These are phyloP conservation scores for Pluteus cervinus DNA, from an alignment of 768 basidiomycete species.

Conservation along the genomic window DNA sequence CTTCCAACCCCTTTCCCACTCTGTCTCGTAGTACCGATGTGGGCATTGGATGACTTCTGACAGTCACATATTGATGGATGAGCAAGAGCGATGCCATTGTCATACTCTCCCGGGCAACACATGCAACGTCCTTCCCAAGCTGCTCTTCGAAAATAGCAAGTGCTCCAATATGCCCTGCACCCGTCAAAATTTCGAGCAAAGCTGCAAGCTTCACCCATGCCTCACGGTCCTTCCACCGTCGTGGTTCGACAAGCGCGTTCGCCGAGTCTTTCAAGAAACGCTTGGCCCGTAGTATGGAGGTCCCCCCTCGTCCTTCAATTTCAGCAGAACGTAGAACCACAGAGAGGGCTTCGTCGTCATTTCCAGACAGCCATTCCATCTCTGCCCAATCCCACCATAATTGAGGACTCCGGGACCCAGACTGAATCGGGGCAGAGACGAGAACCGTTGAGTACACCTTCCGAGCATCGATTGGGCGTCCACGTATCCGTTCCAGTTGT, in stretches of 20 bases:
- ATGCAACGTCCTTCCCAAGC: conserved; percentile 17
- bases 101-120: conserved; percentile 45
- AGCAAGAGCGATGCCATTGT: conserved; percentile 49
- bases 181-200: conserved; percentile 56
- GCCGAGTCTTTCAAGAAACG: conserved; percentile 53
- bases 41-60: conserved; percentile 51
- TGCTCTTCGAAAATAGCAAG: conserved; percentile 35
- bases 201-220: conserved; percentile 63
- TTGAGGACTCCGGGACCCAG: conserved; percentile 30
- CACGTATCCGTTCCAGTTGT: conserved; percentile 62
- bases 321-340: conserved; percentile 51
- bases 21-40: conserved; percentile 55
- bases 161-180: conserved; percentile 32
- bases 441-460: conserved; percentile 74
- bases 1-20: conserved; percentile 44
- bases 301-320: conserved; percentile 44
- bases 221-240: conserved; percentile 50
- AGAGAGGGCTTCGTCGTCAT: conserved; percentile 41
- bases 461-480: conserved; percentile 60
- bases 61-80: conserved; percentile 51
- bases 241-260: conserved; percentile 16
- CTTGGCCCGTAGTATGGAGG: conserved; percentile 58
- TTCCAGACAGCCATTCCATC: conserved; percentile 68
- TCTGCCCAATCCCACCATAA: conserved; percentile 86
- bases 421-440: conserved; percentile 34